These are phyloP conservation scores for Cladosporium halotolerans DNA, from an alignment of 2,329 filamentous ascomycete species.

Conservation along the genomic window DNA sequence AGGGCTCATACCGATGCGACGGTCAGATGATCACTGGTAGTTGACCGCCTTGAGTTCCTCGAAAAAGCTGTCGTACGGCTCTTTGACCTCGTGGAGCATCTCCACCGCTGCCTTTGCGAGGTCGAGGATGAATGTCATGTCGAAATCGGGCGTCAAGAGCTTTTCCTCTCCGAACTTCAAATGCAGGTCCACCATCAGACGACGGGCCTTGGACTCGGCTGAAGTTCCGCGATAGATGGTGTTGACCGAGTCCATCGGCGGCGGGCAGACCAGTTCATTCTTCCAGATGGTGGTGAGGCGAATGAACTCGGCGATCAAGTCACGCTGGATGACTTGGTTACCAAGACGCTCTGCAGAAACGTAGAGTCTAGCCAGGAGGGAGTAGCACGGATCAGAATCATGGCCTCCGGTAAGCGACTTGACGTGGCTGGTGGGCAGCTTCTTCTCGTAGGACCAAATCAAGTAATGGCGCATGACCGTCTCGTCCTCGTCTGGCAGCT, in stretches of 20 bases:
- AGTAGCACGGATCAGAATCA: not conserved
- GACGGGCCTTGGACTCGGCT: not conserved
- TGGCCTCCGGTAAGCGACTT: not conserved
- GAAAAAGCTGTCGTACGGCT: too few species aligned
- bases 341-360: not conserved
- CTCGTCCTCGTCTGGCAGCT: constrained; percentile 12
- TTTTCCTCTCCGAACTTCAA: too few species aligned
- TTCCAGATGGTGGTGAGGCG: not conserved
- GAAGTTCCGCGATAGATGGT: constrained; percentile 12
- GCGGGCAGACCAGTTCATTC: not conserved
- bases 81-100: too few species aligned
- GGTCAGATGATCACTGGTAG: too few species aligned
- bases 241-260: not conserved
- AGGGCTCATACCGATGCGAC: too few species aligned
- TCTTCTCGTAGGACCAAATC: constrained; percentile 16
- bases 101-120: too few species aligned
- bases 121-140: too few species aligned
- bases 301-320: not conserved
- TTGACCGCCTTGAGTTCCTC: too few species aligned
- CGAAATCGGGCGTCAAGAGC: too few species aligned
- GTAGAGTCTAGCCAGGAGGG: not conserved
- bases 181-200: constrained; percentile 10
- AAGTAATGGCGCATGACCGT: constrained; percentile 14
- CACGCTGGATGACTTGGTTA: not conserved
- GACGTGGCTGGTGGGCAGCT: not conserved